A percentile compares a stretch with the other conserved stretches of the same genome.
Evolutionary conservation across 192 early-diverging fungal genomes (phyloP).

Genomic region (Mortierella alpina): DNA sequence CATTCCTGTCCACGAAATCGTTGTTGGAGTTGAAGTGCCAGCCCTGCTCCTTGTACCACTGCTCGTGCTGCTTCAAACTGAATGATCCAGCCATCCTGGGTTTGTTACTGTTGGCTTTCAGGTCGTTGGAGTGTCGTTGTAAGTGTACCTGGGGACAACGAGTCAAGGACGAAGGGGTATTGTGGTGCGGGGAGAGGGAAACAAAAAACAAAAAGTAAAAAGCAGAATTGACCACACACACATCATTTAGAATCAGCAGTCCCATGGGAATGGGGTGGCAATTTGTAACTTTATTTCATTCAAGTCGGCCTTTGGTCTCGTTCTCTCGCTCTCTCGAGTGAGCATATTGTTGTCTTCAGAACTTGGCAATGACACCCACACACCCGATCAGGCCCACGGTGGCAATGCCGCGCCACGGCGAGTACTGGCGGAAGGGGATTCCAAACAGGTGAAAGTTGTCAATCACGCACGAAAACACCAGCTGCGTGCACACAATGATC

Average conservation of each 20-base stretch:
- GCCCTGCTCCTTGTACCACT: slow-evolving; percentile 21
- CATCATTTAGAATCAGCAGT: not conserved
- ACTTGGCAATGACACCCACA: slow-evolving; percentile 58
- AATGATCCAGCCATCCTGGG: no score
- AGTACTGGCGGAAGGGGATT: slow-evolving; percentile 53
- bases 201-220: not conserved
- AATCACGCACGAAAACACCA: slow-evolving; percentile 61
- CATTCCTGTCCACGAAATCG: slow-evolving; percentile 47
- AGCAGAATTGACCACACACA: not conserved
- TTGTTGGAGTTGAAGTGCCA: slow-evolving; percentile 43
- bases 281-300: no score
- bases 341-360: slow-evolving; percentile 15
- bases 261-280: not conserved
- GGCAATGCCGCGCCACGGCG: slow-evolving; percentile 58
- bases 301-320: no score
- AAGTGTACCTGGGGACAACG: not conserved
- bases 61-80: not conserved
- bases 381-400: slow-evolving; percentile 58
- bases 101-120: not conserved
- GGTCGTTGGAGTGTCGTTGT: no score
- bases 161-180: not conserved
- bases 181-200: not conserved
- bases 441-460: slow-evolving; percentile 65
- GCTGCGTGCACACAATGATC: slow-evolving; percentile 63
- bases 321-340: no score